Percentiles rank a stretch among this genome's conserved stretches.
Evolutionary conservation across 2,329 filamentous ascomycete genomes (phyloP).

Genomic region (Juglanconis oblonga): DNA sequence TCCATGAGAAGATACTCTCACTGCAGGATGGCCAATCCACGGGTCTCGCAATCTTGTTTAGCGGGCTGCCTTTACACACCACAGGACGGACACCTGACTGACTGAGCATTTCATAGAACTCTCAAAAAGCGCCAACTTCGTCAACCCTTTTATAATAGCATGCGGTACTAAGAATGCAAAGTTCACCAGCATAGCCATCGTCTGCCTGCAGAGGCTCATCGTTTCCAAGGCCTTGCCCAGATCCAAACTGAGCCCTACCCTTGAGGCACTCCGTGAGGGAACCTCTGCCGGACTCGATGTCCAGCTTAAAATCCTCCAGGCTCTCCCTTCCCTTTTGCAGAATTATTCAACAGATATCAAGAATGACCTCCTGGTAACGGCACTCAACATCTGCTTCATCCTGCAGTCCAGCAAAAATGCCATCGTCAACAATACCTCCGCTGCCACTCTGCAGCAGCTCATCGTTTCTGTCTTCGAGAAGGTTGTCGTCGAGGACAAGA

Average conservation of each 20-base stretch:
- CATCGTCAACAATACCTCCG: constrained; percentile 92
- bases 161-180: constrained; percentile 88
- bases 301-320: constrained; percentile 93
- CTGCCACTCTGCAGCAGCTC: constrained; percentile 92
- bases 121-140: constrained; percentile 75
- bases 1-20: background rate
- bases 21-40: background rate
- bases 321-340: constrained; percentile 82
- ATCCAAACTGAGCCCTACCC: constrained; percentile 76
- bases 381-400: constrained; percentile 87
- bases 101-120: constrained; percentile 60
- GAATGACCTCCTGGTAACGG: constrained; percentile 75
- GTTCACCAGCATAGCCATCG: constrained; percentile 81
- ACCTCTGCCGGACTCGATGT: constrained; percentile 80
- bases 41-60: too few species aligned
- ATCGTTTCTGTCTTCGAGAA: constrained; percentile 93
- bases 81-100: background rate
- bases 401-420: constrained; percentile 89
- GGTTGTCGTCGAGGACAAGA: constrained; percentile 76
- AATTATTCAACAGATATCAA: constrained; percentile 83
- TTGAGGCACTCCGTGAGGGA: constrained; percentile 84
- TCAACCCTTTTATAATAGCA: constrained; percentile 90
- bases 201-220: constrained; percentile 85
- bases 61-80: background rate
- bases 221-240: constrained; percentile 76